Evolutionary conservation across 192 early-diverging fungal species (phyloP).

Genomic region (Rhizophlyctis rosea): DNA sequence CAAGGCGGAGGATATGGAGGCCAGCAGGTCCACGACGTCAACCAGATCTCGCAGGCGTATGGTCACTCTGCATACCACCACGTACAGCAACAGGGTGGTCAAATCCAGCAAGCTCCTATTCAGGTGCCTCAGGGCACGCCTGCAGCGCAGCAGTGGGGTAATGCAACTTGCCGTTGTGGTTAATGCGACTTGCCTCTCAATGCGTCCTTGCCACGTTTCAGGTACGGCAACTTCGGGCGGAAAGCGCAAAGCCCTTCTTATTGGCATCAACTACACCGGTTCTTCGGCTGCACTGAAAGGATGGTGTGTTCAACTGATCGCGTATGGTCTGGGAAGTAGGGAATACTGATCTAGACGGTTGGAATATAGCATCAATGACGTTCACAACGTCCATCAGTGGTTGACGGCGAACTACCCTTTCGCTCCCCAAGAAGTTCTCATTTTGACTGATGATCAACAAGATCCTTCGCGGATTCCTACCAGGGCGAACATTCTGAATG

Average conservation of each 20-base stretch:
- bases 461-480: constrained; percentile 37
- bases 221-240: constrained; percentile 9
- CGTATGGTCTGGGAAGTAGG: too few relatives aligned
- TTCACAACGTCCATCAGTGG: constrained; percentile 43
- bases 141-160: constrained; percentile 29
- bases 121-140: constrained; percentile 14
- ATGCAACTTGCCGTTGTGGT: constrained; percentile 8
- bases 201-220: background rate
- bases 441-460: constrained; percentile 45
- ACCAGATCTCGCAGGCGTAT: constrained; percentile 9
- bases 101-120: constrained; percentile 10
- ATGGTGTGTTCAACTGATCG: too few relatives aligned
- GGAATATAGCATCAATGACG: constrained; percentile 53
- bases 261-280: constrained; percentile 50
- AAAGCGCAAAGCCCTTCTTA: constrained; percentile 36
- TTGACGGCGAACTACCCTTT: constrained; percentile 35
- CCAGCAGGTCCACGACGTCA: background rate
- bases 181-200: background rate
- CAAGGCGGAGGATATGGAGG: background rate
- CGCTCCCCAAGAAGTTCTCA: constrained; percentile 12
- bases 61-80: constrained; percentile 1
- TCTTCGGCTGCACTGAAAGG: constrained; percentile 32
- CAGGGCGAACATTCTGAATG: background rate
- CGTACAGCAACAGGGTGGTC: constrained; percentile 6
- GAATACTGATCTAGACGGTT: too few relatives aligned